phyloP scores from a whole-genome alignment of 306 rosid genomes.

The Prinsepia uniflora region DNA sequence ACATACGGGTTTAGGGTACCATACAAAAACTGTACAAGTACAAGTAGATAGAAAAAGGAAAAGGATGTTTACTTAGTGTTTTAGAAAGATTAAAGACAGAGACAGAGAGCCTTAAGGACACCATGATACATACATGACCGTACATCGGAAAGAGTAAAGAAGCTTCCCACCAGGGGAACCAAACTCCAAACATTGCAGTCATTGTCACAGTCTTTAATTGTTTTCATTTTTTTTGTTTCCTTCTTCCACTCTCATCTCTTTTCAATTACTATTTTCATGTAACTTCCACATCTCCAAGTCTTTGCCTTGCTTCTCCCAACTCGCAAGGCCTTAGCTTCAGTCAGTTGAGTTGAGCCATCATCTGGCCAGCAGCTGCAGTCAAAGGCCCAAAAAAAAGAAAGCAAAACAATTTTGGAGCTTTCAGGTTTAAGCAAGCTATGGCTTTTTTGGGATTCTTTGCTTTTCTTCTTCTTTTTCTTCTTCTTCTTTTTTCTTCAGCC shows the following conservation, averaged over 20 bases:
- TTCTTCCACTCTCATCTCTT: background rate
- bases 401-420: constrained; percentile 30
- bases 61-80: too few species aligned
- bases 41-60: too few species aligned
- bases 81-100: too few species aligned
- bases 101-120: background rate
- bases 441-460: constrained; percentile 15
- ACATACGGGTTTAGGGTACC: too few species aligned
- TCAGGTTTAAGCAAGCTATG: constrained; percentile 6
- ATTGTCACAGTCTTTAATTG: constrained; percentile 21
- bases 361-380: constrained; percentile 22
- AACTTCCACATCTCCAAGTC: constrained; percentile 10
- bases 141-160: constrained; percentile 71
- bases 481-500: background rate
- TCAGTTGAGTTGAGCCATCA: constrained; percentile 13
- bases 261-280: constrained; percentile 4
- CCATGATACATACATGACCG: background rate
- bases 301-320: constrained; percentile 30
- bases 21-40: too few species aligned
- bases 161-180: constrained; percentile 69
- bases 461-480: background rate
- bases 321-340: constrained; percentile 8
- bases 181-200: constrained; percentile 50
- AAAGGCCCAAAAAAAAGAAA: constrained; percentile 19
- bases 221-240: background rate